Base-by-base conservation (phyloP, 768 basidiomycete species). In the Obba rivulosa region DNA sequence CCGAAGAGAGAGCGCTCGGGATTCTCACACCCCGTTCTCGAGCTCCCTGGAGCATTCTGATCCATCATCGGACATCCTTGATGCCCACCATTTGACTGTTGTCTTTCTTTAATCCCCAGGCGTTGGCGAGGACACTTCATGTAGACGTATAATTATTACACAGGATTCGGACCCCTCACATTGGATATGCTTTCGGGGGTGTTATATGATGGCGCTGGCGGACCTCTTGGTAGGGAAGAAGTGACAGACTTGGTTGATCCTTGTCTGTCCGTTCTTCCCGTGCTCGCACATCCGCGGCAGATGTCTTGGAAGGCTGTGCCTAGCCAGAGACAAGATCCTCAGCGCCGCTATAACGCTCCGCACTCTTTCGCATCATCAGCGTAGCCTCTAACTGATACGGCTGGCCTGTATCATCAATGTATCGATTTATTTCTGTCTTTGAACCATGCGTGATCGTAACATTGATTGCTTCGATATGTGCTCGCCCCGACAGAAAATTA, bases 1-100 rank as follows among this genome's bases (percentile, higher is more conserved):
- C 68, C 73, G 50, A 66, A 69, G 17, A 62, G 69, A 38, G 66
- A 70, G 41, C 80, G 83, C 46, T 53, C 60, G 38, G 80, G 78
- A 36, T 85, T 85, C 59, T 67, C 75, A 55, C 79, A 81, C 58
- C 78, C 79, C 13, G 71, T 80, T 39, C 73, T 87, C 38, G 64
- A 71, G 10, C 61, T 82, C 51, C 77, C 79, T 4, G 82, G 81
- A 25, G 78, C 74, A 24, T 83, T 86, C 64, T 85, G 63, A 72
- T n/a, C 21, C 40, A 36, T 23, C 34, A 14, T 28, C 38, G 40
- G 48, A 47, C 25, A 31, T 37, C 21, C 31, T 50, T 48, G 51
- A 20, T 46, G 16, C 7, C 37, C 34, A 41, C 46, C 34, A 41
- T 23, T 20, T 50, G n/a, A 24, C 38, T 38, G 21, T 23, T 23